Conservation (phyloP, 2,329 filamentous ascomycete genomes). For the Clathrospora elynae region DNA sequence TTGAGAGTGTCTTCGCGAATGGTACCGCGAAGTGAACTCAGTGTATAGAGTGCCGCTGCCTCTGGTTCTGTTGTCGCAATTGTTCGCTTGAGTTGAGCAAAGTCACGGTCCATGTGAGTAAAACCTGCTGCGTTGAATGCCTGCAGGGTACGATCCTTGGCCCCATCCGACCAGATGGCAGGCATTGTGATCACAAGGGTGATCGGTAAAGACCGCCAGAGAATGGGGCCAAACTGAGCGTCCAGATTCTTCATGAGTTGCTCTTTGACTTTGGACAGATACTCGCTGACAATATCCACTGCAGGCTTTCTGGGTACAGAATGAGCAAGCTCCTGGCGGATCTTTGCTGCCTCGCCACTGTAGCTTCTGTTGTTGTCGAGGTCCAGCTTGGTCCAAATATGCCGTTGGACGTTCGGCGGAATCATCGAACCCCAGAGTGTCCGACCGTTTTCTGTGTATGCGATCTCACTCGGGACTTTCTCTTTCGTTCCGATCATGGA, state of each 20-base stretch:
- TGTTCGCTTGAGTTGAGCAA: slow-evolving; percentile 11
- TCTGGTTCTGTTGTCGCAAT: slow-evolving; percentile 24
- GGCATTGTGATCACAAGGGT: slow-evolving; percentile 24
- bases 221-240: slow-evolving; percentile 18
- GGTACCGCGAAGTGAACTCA: slow-evolving; percentile 12
- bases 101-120: background rate
- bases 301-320: slow-evolving; percentile 10
- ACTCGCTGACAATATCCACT: slow-evolving; percentile 36
- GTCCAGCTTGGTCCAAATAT: slow-evolving; percentile 39
- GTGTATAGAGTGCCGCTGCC: slow-evolving; percentile 28
- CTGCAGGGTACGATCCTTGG: slow-evolving; percentile 20
- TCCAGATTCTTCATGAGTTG: slow-evolving; percentile 26
- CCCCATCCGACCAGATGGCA: slow-evolving; percentile 28
- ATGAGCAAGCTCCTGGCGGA: background rate
- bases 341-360: slow-evolving; percentile 8
- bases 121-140: slow-evolving; percentile 25
- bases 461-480: slow-evolving; percentile 32
- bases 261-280: slow-evolving; percentile 20
- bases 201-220: slow-evolving; percentile 20
- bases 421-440: slow-evolving; percentile 4
- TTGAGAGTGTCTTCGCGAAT: slow-evolving; percentile 11
- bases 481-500: slow-evolving; percentile 28
- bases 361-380: slow-evolving; percentile 27
- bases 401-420: slow-evolving; percentile 20
- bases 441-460: slow-evolving; percentile 1